phyloP scores from a whole-genome alignment of 108 stramenopile genomes.

The Cyclostephanos invisitatus region DNA sequence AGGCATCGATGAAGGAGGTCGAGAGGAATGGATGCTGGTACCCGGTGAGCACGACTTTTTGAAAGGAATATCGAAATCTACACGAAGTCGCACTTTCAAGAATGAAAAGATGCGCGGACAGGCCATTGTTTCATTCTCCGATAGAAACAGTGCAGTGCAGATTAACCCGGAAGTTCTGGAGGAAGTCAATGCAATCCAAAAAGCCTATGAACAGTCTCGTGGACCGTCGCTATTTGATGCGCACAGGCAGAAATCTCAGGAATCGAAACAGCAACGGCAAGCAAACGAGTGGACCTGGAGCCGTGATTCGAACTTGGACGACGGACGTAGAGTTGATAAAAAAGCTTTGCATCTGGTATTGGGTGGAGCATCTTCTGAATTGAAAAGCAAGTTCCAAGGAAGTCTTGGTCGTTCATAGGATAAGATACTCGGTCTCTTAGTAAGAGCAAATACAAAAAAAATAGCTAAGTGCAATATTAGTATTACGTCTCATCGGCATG shows the following conservation, averaged over 20 bases:
- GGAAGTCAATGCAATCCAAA: slow-evolving; percentile 76
- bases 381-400: slow-evolving; percentile 80
- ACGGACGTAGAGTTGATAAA: slow-evolving; percentile 86
- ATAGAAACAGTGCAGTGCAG: slow-evolving; percentile 24
- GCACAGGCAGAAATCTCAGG: slow-evolving; percentile 55
- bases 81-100: slow-evolving; percentile 66
- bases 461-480: background rate
- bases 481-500: slow-evolving; percentile 1
- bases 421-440: background rate
- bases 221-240: slow-evolving; percentile 77
- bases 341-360: slow-evolving; percentile 73
- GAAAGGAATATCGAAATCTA: slow-evolving; percentile 58
- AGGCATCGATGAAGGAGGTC: slow-evolving; percentile 27
- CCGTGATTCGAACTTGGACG: slow-evolving; percentile 76
- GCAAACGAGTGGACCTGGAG: slow-evolving; percentile 69
- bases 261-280: slow-evolving; percentile 47
- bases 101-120: slow-evolving; percentile 52
- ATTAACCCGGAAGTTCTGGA: slow-evolving; percentile 71
- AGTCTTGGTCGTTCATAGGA: slow-evolving; percentile 30
- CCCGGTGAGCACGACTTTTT: slow-evolving; percentile 86
- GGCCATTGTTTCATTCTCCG: slow-evolving; percentile 1
- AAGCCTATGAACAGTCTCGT: slow-evolving; percentile 70
- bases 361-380: slow-evolving; percentile 71
- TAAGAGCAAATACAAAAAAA: slow-evolving; percentile 4
- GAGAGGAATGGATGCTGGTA: slow-evolving; percentile 90